Conservation (phyloP, 371 early-diverging fungal species). For the Zychaea mexicana region DNA sequence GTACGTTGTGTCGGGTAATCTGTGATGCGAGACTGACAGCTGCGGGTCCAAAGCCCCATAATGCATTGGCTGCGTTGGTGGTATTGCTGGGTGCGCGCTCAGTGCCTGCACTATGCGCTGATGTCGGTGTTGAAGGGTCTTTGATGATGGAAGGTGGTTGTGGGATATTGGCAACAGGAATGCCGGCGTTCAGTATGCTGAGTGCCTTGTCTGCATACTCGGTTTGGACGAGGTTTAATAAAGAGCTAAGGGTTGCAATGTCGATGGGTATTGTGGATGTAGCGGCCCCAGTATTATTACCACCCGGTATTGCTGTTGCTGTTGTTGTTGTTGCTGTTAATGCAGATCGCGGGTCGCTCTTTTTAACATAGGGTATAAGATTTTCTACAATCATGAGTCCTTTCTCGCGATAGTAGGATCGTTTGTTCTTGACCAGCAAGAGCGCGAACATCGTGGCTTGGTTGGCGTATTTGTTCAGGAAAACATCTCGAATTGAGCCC, state of each 20-base stretch:
- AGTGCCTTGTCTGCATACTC: constrained; percentile 70
- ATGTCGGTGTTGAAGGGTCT: background rate
- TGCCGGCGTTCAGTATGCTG: constrained; percentile 69
- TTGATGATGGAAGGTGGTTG: constrained; percentile 12
- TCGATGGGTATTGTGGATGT: constrained; percentile 27
- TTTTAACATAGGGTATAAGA: constrained; percentile 61
- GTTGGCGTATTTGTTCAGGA: constrained; percentile 63
- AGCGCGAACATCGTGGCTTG: constrained; percentile 67
- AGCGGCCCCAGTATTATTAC: no score
- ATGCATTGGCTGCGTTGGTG: constrained; percentile 23
- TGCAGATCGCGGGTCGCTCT: constrained; percentile 13
- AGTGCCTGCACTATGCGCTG: background rate
- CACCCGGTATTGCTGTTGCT: no score
- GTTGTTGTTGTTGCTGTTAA: no score
- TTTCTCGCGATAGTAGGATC: constrained; percentile 64
- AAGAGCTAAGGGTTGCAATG: constrained; percentile 51
- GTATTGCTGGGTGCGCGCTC: constrained; percentile 7
- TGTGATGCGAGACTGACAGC: constrained; percentile 29
- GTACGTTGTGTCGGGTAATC: constrained; percentile 51
- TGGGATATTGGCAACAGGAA: constrained; percentile 32
- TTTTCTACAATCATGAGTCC: constrained; percentile 66
- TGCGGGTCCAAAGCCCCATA: constrained; percentile 36
- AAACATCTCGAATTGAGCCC: constrained; percentile 62
- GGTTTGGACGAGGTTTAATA: constrained; percentile 63
- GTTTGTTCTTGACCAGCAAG: constrained; percentile 65